phyloP scores from a whole-genome alignment of 108 stramenopile genomes.

The Skeletonema costatum region DNA sequence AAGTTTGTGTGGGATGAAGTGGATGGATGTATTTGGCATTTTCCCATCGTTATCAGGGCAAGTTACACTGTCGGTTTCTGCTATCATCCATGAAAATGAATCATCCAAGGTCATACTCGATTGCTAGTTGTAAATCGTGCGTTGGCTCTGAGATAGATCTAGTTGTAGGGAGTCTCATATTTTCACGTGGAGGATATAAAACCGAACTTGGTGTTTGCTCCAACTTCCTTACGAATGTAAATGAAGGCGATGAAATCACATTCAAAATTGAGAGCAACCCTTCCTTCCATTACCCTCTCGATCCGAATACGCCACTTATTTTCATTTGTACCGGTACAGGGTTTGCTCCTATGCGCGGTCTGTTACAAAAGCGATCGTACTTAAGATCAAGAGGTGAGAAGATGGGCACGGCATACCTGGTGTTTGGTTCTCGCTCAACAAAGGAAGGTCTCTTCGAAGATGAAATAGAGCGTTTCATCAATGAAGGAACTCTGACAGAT shows the following conservation, averaged over 20 bases:
- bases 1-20: background rate
- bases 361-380: conserved; percentile 16
- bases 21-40: background rate
- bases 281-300: conserved; percentile 13
- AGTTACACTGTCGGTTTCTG: conserved; percentile 7
- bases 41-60: background rate
- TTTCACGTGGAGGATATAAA: conserved; percentile 5
- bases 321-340: conserved; percentile 29
- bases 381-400: conserved; percentile 3
- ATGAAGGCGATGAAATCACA: conserved; percentile 11
- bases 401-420: conserved; percentile 9
- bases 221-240: conserved; percentile 9
- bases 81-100: background rate
- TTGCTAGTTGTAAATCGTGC: conserved; percentile 5
- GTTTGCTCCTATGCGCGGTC: conserved; percentile 17
- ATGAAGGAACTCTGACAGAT: conserved; percentile 2
- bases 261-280: too few species aligned
- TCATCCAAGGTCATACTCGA: conserved; percentile 15
- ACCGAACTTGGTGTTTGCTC: conserved; percentile 12
- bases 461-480: conserved; percentile 6
- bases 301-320: background rate
- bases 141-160: conserved; percentile 11
- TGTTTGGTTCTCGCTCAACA: conserved; percentile 15
- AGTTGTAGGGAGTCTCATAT: conserved; percentile 14
- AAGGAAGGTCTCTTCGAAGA: conserved; percentile 17